Base-by-base conservation (phyloP, 2,329 filamentous ascomycete genomes). In the Clarireedia monteithiana region DNA sequence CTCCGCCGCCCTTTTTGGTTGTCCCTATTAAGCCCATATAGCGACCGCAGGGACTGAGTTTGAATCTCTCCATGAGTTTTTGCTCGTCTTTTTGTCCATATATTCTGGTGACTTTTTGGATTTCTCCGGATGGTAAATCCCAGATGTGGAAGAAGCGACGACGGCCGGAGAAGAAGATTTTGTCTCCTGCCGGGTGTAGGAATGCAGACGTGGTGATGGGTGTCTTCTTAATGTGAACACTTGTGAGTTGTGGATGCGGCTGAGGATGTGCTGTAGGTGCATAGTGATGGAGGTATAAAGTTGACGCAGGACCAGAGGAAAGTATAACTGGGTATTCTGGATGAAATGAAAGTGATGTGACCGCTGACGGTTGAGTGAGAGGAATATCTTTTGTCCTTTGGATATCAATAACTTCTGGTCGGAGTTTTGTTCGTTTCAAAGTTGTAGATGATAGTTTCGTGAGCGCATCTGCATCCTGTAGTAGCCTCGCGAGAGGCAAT, bases 111-210 rank as follows among this genome's bases (percentile, higher is more conserved):
- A 95, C 81, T 72, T 95, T 96, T 66, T 92, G 87, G 49, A 99
- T 84, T 12, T 78, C 76, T 45, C 94, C 94, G 0, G 86, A 85
- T 45, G 86, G 77, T 24, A 99, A 79, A 66, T 97, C 86, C 94
- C 94, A 99, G 62, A 87, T 85, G 73, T 97, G 94, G 72, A 97
- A 96, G 75, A 91, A 97, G 60, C 85, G 85, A 50, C 94, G 83
- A 38, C 92, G 86, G 39, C 91, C 91, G 17, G 91, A 88, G 58
- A 96, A 88, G 71, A 96, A 89, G 62, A 99, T 87, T 64, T 86
- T 86, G 60, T 87, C 84, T 60, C 88, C 89, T 15, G 74, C 74
- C 4, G 86, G 83, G 26, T 79, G 81, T 56, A 91, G 77, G 71
- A 99, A 97, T 39, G 87, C 81, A 6, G 91, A 90, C 10, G 87